These are phyloP conservation scores for Saposhnikovia divaricata DNA, from an alignment of 129 eudicot species.

Conservation along the genomic window DNA sequence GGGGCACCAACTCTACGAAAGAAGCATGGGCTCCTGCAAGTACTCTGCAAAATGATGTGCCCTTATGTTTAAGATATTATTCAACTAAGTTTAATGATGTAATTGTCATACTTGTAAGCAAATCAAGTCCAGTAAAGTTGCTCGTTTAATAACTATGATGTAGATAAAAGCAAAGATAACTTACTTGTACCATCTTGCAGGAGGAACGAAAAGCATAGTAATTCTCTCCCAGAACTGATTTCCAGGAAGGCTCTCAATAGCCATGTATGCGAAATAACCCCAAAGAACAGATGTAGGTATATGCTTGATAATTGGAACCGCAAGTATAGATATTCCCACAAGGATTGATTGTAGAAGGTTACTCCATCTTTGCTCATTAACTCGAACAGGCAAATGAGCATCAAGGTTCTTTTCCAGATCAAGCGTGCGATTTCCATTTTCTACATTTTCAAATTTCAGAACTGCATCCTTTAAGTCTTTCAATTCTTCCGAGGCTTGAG, in stretches of 20 bases:
- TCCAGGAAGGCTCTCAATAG: slow-evolving; percentile 85
- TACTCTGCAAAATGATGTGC: slow-evolving; percentile 23
- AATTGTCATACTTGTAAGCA: background rate
- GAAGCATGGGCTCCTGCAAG: slow-evolving; percentile 42
- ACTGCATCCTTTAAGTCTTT: slow-evolving; percentile 59
- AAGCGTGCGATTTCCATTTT: slow-evolving; percentile 20
- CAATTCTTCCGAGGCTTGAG: slow-evolving; percentile 36
- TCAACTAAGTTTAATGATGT: background rate
- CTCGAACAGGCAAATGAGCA: slow-evolving; percentile 64
- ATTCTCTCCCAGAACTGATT: slow-evolving; percentile 82
- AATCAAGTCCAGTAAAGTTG: background rate
- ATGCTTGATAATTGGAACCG: slow-evolving; percentile 42
- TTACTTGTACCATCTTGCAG: slow-evolving; percentile 59
- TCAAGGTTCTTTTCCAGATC: slow-evolving; percentile 57
- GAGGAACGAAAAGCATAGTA: slow-evolving; percentile 48
- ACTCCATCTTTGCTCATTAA: slow-evolving; percentile 78
- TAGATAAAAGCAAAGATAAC: slow-evolving; percentile 6
- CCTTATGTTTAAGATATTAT: background rate
- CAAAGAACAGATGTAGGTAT: slow-evolving; percentile 59
- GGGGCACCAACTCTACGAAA: slow-evolving; percentile 47
- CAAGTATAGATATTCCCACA: slow-evolving; percentile 43
- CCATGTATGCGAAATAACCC: slow-evolving; percentile 89
- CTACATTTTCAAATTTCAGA: slow-evolving; percentile 40
- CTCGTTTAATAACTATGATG: background rate
- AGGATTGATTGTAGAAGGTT: slow-evolving; percentile 63